These are phyloP conservation scores for Tulasnella sp. DNA, from an alignment of 768 basidiomycete genomes.

Conservation along the genomic window DNA sequence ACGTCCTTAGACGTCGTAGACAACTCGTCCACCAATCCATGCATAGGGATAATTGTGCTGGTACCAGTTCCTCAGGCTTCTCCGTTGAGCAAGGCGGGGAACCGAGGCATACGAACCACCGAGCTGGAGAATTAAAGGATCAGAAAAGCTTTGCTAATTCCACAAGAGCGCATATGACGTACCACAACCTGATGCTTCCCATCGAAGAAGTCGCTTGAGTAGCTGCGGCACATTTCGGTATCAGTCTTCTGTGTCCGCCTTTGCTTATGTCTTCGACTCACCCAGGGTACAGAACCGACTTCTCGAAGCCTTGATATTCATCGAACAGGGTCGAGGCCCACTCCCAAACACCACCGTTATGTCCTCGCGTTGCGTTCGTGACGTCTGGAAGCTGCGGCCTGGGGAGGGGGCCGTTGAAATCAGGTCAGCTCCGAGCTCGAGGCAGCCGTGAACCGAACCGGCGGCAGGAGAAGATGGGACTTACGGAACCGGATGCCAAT, in stretches of 20 bases:
- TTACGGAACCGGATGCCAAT: constrained; percentile 92
- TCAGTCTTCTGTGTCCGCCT: neutral
- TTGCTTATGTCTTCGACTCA: constrained; percentile 37
- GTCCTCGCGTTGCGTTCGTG: constrained; percentile 46
- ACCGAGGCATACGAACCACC: constrained; percentile 88
- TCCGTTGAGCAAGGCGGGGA: constrained; percentile 72
- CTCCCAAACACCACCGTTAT: constrained; percentile 97
- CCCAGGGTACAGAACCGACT: constrained; percentile 83
- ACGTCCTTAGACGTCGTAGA: constrained; percentile 44
- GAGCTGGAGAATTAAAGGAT: constrained; percentile 46
- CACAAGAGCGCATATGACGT: constrained; percentile 38
- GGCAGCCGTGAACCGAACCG: neutral
- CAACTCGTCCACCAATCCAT: constrained; percentile 74
- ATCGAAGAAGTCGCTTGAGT: constrained; percentile 90
- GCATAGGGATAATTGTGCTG: constrained; percentile 87
- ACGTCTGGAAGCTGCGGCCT: constrained; percentile 38
- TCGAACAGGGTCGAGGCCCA: constrained; percentile 86
- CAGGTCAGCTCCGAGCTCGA: neutral
- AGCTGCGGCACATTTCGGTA: constrained; percentile 41
- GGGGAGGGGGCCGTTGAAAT: neutral
- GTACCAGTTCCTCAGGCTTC: constrained; percentile 83
- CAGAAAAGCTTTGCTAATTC: neutral
- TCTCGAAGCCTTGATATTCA: constrained; percentile 65
- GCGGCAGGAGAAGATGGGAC: constrained; percentile 36
- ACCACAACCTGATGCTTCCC: constrained; percentile 80